These are phyloP conservation scores for Vitis rupestris DNA, from an alignment of 164 flowering plant species.

Conservation along the genomic window DNA sequence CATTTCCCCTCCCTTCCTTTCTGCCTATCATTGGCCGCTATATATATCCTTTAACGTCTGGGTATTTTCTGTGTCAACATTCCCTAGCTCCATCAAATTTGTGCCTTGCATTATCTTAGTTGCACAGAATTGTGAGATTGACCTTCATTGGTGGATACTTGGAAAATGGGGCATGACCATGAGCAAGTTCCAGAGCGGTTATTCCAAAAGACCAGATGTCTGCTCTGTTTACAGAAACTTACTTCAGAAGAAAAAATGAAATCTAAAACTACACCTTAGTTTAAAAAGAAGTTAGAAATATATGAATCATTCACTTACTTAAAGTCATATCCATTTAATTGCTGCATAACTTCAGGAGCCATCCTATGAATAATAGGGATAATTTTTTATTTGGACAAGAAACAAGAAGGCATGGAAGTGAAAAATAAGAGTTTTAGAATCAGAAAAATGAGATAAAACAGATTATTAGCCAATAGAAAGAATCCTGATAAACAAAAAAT, in stretches of 20 bases:
- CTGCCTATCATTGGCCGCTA: too few relatives aligned
- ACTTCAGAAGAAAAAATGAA: background rate
- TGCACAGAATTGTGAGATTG: slow-evolving; percentile 7
- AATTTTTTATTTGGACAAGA: background rate
- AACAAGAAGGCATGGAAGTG: background rate
- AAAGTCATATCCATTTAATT: slow-evolving; percentile 92
- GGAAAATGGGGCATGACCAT: slow-evolving; percentile 99
- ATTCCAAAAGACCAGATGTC: slow-evolving; percentile 99
- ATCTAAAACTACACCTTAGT: background rate
- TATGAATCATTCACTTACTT: slow-evolving; percentile 56
- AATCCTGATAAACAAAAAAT: background rate
- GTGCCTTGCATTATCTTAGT: background rate
- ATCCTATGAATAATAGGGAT: slow-evolving; percentile 52
- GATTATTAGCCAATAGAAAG: background rate
- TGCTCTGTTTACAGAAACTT: slow-evolving; percentile 61
- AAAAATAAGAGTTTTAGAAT: background rate
- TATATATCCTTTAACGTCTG: too few relatives aligned
- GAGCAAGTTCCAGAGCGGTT: slow-evolving; percentile 98
- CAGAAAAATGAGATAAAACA: background rate
- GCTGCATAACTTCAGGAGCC: slow-evolving; percentile 99
- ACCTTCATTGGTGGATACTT: slow-evolving; percentile 99
- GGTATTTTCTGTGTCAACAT: background rate
- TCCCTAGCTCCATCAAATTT: background rate
- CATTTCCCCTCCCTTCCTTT: too few relatives aligned
- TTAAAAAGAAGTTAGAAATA: background rate